Base-by-base conservation (phyloP, 169 alveolate species). In the Plasmodium sp. region DNA sequence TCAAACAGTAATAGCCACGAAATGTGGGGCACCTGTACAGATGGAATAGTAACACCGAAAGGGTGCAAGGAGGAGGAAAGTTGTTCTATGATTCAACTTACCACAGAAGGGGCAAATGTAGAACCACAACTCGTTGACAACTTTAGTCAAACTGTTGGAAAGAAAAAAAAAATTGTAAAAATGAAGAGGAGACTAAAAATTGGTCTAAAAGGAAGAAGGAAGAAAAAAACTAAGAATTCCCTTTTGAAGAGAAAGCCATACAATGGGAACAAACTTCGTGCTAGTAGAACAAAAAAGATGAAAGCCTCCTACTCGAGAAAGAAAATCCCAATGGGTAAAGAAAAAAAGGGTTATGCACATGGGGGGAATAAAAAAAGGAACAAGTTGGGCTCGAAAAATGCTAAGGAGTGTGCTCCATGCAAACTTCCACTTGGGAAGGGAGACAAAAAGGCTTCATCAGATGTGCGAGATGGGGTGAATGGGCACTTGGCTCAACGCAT, bases 121-220 rank as follows among this genome's bases (percentile, higher is more conserved):
- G 27, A 31, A 82, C 80, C 33, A 16, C 43, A 56, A n/a, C 41
- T 84, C 33, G 45, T 84, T 14, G 83, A 84, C 18, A 84, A 84
- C 18, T 84, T 31, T 41, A 41, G 83, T 72, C 92, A 84, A 84
- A 84, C 92, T 22, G 36, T 72, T 71, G 33, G 48, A 33, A 71
- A 41, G 75, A 84, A 73, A 72, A 84, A 84, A 67, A 71, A 45
- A 84, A n/a, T 33, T 22, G 54, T 12, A 27, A 84, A 72, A 43
- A 82, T 82, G 16, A 58, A 58, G 43, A 83, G 27, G 72, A 56
- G 58, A 56, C 18, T 34, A 16, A 34, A 54, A 83, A 2, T 62
- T 41, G 36, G 56, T 43, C 18, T 39, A 81, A 81, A 83, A 16
- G 41, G 41, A 36, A 33, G 45, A 83, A 83, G 27, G 27, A 83